Evolutionary conservation across 306 rosid genomes (phyloP), one percentile per base, ranked within the genome.

Genomic region (Dicorynia guianensis): DNA sequence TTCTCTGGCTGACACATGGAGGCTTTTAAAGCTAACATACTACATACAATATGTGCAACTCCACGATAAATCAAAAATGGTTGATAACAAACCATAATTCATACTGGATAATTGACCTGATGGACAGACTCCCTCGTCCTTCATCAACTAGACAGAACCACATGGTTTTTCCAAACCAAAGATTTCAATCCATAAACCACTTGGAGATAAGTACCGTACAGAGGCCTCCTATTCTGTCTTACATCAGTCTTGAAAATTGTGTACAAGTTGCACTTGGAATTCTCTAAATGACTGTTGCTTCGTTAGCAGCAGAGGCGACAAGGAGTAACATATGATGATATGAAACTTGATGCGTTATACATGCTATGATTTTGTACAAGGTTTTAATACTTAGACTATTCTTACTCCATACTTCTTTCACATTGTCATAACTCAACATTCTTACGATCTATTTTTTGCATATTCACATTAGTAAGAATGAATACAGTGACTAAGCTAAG

Each of bases 241-340:
- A 61, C 43, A 66, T 50, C 69, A 64, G 56, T 56, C 10, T 10
- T 30, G 44, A 83, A 25, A 33, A 79, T 58, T 65, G 44, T 56
- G 47, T 76, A 64, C 58, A 65, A 55, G 67, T 19, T 60, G 33
- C 67, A 71, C 25, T 50, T 15, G 62, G 65, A 66, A 64, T 3
- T 15, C 25, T 57, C 52, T 66, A 36, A 63, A 20, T 56, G 38
- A 52, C 56, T 48, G 58, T 25, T 43, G 40, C 61, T 60, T 42
- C 54, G 57, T 19, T 30, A 56, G 18, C 35, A 42, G 63, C 63
- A 75, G 20, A 49, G 50, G 75, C 36, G 44, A 57, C n/a, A 36
- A n/a, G 56, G 13, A 39, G 35, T 59, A 56, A 44, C 43, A 47
- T 17, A n/a, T 72, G 30, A 25, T 25, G n/a, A n/a, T n/a, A n/a